A percentile compares a stretch with the other conserved stretches of the same genome.
Evolutionary conservation across 768 basidiomycete species (phyloP).

Genomic region (Podaxis sp.): DNA sequence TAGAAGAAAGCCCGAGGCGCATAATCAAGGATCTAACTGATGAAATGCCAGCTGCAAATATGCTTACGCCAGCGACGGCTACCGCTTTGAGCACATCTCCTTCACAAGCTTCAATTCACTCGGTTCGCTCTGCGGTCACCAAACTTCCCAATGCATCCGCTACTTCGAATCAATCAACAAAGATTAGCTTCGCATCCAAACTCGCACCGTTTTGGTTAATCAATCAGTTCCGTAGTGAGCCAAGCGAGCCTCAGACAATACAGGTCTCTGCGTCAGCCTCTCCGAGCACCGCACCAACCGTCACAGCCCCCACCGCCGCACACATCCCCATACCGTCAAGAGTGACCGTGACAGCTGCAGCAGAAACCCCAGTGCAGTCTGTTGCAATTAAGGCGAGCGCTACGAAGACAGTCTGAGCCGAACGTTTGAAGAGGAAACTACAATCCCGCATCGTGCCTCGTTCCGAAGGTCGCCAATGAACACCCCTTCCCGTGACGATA

Average conservation of each 20-base stretch:
- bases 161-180: conserved; percentile 31
- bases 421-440: conserved; percentile 59
- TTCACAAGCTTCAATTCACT: conserved; percentile 66
- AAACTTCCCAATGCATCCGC: conserved; percentile 20
- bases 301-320: conserved; percentile 35
- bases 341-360: conserved; percentile 24
- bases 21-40: conserved; percentile 52
- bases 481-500: conserved; percentile 73
- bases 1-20: conserved; percentile 68
- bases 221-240: conserved; percentile 67
- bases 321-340: conserved; percentile 33
- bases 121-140: conserved; percentile 47
- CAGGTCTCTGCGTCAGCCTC: conserved; percentile 52
- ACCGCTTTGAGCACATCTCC: conserved; percentile 56
- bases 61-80: conserved; percentile 23
- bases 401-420: conserved; percentile 47
- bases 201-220: conserved; percentile 79
- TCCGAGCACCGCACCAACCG: conserved; percentile 25
- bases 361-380: conserved; percentile 36
- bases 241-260: conserved; percentile 63
- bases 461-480: conserved; percentile 63
- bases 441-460: conserved; percentile 44
- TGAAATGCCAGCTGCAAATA: conserved; percentile 33
- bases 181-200: conserved; percentile 51
- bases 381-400: conserved; percentile 43